Percentiles rank a stretch among this genome's conserved stretches.
phyloP scores from a whole-genome alignment of 2,329 filamentous ascomycete species.

The Erysiphe pulchra region DNA sequence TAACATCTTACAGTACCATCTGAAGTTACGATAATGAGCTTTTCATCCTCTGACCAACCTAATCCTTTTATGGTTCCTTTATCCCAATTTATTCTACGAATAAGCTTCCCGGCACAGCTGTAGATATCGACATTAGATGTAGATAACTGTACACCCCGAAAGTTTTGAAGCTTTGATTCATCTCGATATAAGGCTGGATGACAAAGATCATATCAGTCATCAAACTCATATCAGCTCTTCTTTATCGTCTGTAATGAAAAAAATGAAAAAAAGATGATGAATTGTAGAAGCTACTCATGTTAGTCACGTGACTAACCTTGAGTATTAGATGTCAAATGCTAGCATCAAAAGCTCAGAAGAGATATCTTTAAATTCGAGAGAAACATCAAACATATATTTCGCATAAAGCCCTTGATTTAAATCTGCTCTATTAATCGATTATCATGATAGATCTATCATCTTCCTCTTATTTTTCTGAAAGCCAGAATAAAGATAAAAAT shows the following conservation, averaged over 20 bases:
- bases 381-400: too few species aligned
- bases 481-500: background rate
- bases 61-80: slow-evolving; percentile 67
- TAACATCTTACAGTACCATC: slow-evolving; percentile 79
- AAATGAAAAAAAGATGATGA: too few species aligned
- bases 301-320: too few species aligned
- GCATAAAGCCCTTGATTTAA: too few species aligned
- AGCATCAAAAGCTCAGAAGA: too few species aligned
- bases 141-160: slow-evolving; percentile 40
- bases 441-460: too few species aligned
- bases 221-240: too few species aligned
- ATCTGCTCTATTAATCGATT: too few species aligned
- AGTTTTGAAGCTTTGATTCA: slow-evolving; percentile 58
- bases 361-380: too few species aligned
- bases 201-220: slow-evolving; percentile 4
- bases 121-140: slow-evolving; percentile 86
- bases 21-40: slow-evolving; percentile 61
- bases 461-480: background rate
- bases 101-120: slow-evolving; percentile 70
- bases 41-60: slow-evolving; percentile 92
- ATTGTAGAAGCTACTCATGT: too few species aligned
- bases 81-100: slow-evolving; percentile 76
- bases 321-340: too few species aligned
- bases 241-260: too few species aligned
- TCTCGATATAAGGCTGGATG: slow-evolving; percentile 61